Evolutionary conservation across 306 rosid genomes (phyloP).

Genomic region (Glycine soja): DNA sequence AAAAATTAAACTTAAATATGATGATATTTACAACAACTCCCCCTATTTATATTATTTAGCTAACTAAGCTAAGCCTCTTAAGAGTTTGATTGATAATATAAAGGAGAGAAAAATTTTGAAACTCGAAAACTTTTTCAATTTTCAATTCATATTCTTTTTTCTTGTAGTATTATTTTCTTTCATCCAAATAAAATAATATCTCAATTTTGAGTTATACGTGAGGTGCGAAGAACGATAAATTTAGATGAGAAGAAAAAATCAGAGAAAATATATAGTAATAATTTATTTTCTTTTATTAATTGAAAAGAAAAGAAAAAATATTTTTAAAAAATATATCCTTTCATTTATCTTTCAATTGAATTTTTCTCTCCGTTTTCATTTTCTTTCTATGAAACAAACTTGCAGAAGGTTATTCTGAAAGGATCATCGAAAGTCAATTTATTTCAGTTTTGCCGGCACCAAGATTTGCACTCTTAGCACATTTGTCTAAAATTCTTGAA

Average conservation of each 20-base stretch:
- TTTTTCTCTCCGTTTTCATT: neutral
- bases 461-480: neutral
- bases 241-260: too few species aligned
- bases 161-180: neutral
- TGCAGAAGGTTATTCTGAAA: neutral
- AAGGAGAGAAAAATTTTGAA: neutral
- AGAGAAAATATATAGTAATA: too few species aligned
- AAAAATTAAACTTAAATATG: too few species aligned
- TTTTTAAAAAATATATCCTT: too few species aligned
- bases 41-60: too few species aligned
- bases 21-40: too few species aligned
- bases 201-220: neutral
- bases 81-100: neutral
- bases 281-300: too few species aligned
- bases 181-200: neutral
- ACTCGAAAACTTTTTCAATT: neutral
- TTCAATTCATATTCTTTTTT: neutral
- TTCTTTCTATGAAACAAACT: neutral
- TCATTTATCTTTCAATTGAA: too few species aligned
- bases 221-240: neutral
- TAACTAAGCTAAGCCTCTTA: neutral
- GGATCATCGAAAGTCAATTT: neutral
- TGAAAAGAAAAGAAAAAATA: neutral
- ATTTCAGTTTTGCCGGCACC: neutral
- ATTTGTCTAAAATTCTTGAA: neutral